These are phyloP conservation scores for Rubia tinctorum DNA, from an alignment of 305 asterid species.

Conservation along the genomic window DNA sequence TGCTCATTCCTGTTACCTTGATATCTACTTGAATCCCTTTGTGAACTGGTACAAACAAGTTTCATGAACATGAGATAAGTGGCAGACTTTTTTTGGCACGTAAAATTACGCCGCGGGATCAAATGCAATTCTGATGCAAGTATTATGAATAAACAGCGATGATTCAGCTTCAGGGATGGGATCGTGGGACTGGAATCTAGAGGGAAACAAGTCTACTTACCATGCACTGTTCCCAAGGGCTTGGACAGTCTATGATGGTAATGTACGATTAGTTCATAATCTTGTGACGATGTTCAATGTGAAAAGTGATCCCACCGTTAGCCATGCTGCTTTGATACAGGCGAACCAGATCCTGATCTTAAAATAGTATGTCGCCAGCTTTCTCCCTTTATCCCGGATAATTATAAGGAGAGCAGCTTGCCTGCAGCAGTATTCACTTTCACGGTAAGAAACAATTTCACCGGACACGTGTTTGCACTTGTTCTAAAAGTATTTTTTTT, in stretches of 20 bases:
- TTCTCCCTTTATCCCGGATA: constrained; percentile 92
- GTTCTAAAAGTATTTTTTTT: not conserved
- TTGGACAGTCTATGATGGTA: constrained; percentile 97
- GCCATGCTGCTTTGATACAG: constrained; percentile 39
- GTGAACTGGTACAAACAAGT: not conserved
- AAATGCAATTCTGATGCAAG: constrained; percentile 19
- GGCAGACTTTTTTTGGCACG: not conserved
- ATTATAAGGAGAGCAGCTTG: constrained; percentile 93
- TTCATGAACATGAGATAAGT: not conserved
- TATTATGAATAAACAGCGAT: constrained; percentile 55
- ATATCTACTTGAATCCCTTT: not conserved
- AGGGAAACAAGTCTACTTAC: constrained; percentile 66
- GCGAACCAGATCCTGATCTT: constrained; percentile 93
- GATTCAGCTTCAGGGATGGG: constrained; percentile 71
- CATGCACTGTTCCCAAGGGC: constrained; percentile 97
- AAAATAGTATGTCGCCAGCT: constrained; percentile 89
- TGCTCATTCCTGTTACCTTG: not conserved
- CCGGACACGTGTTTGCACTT: constrained; percentile 6
- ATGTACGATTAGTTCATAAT: constrained; percentile 14
- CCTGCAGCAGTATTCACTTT: constrained; percentile 86
- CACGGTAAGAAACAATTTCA: constrained; percentile 48
- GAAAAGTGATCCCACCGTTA: constrained; percentile 22
- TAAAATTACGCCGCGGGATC: not conserved
- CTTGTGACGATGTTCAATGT: constrained; percentile 20
- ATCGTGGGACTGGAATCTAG: constrained; percentile 96